A percentile compares a stretch with the other conserved stretches of the same genome.
Evolutionary conservation across 495 filamentous ascomycete genomes (phyloP).

Genomic region (Chaetomium fimeti): DNA sequence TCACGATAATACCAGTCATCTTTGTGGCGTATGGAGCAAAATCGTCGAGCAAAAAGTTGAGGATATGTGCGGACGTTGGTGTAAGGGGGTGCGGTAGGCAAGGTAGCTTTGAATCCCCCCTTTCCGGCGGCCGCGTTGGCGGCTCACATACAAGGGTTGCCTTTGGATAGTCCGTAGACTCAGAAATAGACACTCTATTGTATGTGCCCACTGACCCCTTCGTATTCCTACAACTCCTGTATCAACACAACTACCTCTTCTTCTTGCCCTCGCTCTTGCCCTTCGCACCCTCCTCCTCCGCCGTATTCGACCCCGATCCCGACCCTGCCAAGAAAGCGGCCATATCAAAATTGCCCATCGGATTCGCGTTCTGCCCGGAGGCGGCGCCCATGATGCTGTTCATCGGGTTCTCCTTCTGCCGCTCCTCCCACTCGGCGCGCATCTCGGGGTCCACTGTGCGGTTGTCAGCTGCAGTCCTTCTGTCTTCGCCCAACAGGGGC

Average conservation of each 20-base stretch:
- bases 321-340: constrained; percentile 74
- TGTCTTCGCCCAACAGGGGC: background rate
- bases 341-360: constrained; percentile 76
- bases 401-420: constrained; percentile 72
- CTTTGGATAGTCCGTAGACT: too few species aligned
- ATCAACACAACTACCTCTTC: constrained; percentile 18
- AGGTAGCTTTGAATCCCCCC: too few species aligned
- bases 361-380: constrained; percentile 42
- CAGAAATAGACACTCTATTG: background rate
- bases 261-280: constrained; percentile 28
- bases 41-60: background rate
- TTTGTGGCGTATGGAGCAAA: background rate
- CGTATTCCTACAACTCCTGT: background rate
- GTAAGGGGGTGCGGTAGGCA: too few species aligned
- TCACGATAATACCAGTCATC: background rate
- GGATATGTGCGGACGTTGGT: too few species aligned
- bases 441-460: constrained; percentile 88
- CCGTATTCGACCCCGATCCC: constrained; percentile 29
- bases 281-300: constrained; percentile 24
- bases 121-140: too few species aligned
- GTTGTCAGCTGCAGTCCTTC: constrained; percentile 9
- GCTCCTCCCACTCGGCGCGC: constrained; percentile 85
- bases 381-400: constrained; percentile 49
- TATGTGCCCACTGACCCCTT: background rate
- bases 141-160: too few species aligned